Percentiles rank a stretch among this genome's conserved stretches.
phyloP scores from a whole-genome alignment of 2,329 filamentous ascomycete species.

The Xylaria sp. region DNA sequence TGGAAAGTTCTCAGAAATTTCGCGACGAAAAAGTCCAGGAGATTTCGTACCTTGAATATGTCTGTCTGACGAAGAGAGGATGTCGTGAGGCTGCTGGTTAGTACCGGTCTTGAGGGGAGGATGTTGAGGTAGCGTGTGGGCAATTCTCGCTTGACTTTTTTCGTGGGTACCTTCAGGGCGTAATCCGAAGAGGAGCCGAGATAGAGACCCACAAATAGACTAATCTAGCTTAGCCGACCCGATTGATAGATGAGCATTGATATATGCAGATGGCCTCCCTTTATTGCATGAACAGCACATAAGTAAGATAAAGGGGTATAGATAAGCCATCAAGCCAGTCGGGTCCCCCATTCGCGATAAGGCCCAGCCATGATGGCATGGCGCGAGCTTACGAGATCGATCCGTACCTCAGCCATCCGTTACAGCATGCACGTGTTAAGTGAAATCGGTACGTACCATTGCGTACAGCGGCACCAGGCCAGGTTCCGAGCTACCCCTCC shows the following conservation, averaged over 20 bases:
- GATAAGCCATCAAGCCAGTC: background rate
- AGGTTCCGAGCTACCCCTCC: conserved; percentile 3
- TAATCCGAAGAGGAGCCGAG: conserved; percentile 29
- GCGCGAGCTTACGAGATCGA: background rate
- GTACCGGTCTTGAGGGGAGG: conserved; percentile 19
- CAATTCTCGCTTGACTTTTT: conserved; percentile 29
- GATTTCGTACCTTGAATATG: conserved; percentile 25
- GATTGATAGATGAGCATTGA: background rate
- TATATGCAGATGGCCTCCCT: background rate
- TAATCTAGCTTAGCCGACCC: conserved; percentile 6
- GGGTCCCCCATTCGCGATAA: background rate
- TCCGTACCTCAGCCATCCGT: background rate
- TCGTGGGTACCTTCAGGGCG: conserved; percentile 25
- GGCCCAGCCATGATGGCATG: background rate
- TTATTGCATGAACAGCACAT: background rate
- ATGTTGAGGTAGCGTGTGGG: conserved; percentile 20
- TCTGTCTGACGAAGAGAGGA: conserved; percentile 23
- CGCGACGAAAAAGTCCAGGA: background rate
- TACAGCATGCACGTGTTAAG: background rate
- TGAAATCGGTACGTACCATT: background rate
- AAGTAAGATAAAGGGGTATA: background rate
- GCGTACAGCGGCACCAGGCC: background rate
- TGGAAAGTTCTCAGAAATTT: background rate
- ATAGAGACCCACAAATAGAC: conserved; percentile 3
- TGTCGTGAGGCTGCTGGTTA: conserved; percentile 24